Evolutionary conservation across 1,284 basidiomycete species (phyloP).

Genomic region (Athelia psychrophila): DNA sequence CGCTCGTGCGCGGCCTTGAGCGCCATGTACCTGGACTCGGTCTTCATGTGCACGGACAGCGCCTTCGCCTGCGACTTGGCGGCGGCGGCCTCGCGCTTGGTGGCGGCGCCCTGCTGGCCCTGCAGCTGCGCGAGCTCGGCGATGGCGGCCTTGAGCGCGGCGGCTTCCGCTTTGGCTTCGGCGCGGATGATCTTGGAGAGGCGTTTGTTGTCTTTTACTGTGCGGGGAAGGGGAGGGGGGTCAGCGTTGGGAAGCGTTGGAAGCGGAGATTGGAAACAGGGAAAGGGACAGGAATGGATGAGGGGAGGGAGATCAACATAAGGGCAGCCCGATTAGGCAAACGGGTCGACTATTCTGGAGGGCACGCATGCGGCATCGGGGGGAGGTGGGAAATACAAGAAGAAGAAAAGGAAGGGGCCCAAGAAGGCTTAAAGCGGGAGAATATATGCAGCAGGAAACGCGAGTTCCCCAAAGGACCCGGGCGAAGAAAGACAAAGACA

Average conservation of each 20-base stretch:
- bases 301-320: too few species aligned
- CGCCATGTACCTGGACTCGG: constrained; percentile 44
- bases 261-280: constrained; percentile 1
- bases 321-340: too few species aligned
- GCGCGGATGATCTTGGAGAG: constrained; percentile 51
- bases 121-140: constrained; percentile 52
- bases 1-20: constrained; percentile 46
- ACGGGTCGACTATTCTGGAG: too few species aligned
- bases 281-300: background rate
- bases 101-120: constrained; percentile 34
- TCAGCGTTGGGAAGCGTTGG: background rate
- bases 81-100: constrained; percentile 21
- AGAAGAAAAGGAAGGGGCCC: too few species aligned
- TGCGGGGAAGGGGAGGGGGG: background rate
- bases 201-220: constrained; percentile 46
- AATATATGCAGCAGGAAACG: background rate
- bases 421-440: too few species aligned
- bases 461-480: background rate
- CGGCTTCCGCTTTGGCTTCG: constrained; percentile 51
- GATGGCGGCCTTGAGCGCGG: constrained; percentile 42
- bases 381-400: too few species aligned
- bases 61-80: constrained; percentile 45
- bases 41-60: constrained; percentile 44
- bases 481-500: constrained; percentile 2
- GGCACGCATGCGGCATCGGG: too few species aligned